Evolutionary conservation across 768 basidiomycete species (phyloP).

Genomic region (Lactifluus echinatus): DNA sequence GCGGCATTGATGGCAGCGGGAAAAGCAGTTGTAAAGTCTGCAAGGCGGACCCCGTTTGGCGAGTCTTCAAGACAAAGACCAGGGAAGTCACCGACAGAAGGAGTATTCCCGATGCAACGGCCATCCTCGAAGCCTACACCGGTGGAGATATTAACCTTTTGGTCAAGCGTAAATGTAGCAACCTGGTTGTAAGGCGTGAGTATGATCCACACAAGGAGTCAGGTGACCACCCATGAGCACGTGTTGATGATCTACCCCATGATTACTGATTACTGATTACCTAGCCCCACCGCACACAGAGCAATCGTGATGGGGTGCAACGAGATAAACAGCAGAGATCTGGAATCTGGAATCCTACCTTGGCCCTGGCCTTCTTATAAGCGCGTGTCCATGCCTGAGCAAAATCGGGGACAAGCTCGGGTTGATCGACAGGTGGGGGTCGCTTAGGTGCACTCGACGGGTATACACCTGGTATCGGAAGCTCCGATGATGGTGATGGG

Average conservation of each 20-base stretch:
- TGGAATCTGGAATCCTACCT: not conserved
- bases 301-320: not conserved
- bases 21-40: conserved; percentile 68
- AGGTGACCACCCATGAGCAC: no score
- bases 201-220: not conserved
- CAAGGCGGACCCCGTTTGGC: conserved; percentile 69
- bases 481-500: conserved; percentile 33
- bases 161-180: conserved; percentile 14
- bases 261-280: no score
- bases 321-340: not conserved
- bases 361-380: conserved; percentile 44
- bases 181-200: not conserved
- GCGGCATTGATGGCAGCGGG: conserved; percentile 78
- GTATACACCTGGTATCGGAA: conserved; percentile 44
- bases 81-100: conserved; percentile 45
- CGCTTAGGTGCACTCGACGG: conserved; percentile 44
- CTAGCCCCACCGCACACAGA: no score
- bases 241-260: no score
- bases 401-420: conserved; percentile 40
- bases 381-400: conserved; percentile 48
- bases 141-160: conserved; percentile 20
- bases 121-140: conserved; percentile 47
- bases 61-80: conserved; percentile 72
- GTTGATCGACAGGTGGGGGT: conserved; percentile 44
- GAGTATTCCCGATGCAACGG: conserved; percentile 61